A percentile compares a stretch with the other conserved stretches of the same genome.
phyloP scores from a whole-genome alignment of 345 rosid genomes.

The Populus alba region DNA sequence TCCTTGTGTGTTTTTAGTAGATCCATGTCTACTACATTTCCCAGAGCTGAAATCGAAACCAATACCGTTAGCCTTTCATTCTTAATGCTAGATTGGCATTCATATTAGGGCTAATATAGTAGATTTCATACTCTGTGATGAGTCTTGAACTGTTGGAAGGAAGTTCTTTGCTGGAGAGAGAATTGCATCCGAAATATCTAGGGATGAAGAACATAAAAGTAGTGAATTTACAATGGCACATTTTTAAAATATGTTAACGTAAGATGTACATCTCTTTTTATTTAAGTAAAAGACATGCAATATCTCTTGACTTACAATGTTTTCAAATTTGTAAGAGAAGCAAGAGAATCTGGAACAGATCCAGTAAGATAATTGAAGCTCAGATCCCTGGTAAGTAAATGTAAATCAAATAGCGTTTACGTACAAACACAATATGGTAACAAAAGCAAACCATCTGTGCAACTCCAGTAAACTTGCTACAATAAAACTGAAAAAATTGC shows the following conservation, averaged over 20 bases:
- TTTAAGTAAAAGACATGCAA: background rate
- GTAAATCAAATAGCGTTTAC: background rate
- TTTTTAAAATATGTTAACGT: too few species aligned
- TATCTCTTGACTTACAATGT: conserved; percentile 35
- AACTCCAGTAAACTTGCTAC: background rate
- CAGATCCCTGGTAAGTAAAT: conserved; percentile 46
- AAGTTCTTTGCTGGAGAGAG: conserved; percentile 20
- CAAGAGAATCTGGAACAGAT: conserved; percentile 32
- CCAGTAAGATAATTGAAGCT: conserved; percentile 46
- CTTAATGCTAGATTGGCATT: background rate
- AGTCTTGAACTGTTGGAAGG: conserved; percentile 29
- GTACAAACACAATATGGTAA: background rate
- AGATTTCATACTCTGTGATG: conserved; percentile 45
- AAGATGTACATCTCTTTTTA: too few species aligned
- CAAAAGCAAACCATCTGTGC: background rate
- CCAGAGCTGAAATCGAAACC: conserved; percentile 39
- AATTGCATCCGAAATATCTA: conserved; percentile 59
- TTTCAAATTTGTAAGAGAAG: conserved; percentile 32
- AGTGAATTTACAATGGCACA: background rate
- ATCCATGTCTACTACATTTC: conserved; percentile 24
- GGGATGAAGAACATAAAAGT: conserved; percentile 4
- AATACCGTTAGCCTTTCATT: conserved; percentile 12
- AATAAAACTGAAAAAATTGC: background rate
- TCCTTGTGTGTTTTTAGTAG: conserved; percentile 9
- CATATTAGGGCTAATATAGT: background rate